These are phyloP conservation scores for Murraya paniculata DNA, from an alignment of 345 rosid species.

Conservation along the genomic window DNA sequence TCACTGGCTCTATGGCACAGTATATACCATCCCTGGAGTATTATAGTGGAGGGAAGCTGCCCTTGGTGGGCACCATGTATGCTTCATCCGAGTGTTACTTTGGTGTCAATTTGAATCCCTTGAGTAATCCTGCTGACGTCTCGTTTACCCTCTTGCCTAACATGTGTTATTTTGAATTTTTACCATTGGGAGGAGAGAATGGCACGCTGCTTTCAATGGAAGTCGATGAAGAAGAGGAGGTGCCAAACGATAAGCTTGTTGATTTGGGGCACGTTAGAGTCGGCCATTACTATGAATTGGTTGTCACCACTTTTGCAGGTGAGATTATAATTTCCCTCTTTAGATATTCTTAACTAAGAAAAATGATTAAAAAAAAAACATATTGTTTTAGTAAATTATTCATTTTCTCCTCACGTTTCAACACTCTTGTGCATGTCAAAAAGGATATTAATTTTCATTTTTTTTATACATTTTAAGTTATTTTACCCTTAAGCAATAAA, in stretches of 20 bases:
- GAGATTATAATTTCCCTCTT: slow-evolving; percentile 10
- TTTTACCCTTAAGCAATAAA: too few species aligned
- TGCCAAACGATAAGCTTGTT: slow-evolving; percentile 41
- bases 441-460: too few species aligned
- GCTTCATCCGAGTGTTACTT: slow-evolving; percentile 74
- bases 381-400: too few species aligned
- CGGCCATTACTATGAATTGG: slow-evolving; percentile 59
- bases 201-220: slow-evolving; percentile 25
- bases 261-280: slow-evolving; percentile 48
- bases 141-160: slow-evolving; percentile 60
- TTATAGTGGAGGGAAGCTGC: slow-evolving; percentile 54
- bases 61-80: slow-evolving; percentile 62
- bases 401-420: too few species aligned
- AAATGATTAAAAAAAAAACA: too few species aligned
- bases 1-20: slow-evolving; percentile 73
- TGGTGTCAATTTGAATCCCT: slow-evolving; percentile 64
- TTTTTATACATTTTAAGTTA: too few species aligned
- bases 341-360: background rate
- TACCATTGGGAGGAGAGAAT: slow-evolving; percentile 54
- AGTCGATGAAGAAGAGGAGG: slow-evolving; percentile 42
- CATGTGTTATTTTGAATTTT: slow-evolving; percentile 64
- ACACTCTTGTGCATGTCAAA: too few species aligned
- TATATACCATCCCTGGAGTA: slow-evolving; percentile 57
- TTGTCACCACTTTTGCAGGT: slow-evolving; percentile 68
- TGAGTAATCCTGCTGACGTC: slow-evolving; percentile 54